Base-by-base conservation (phyloP, 2,329 filamentous ascomycete species). In the Orbilia quercus region DNA sequence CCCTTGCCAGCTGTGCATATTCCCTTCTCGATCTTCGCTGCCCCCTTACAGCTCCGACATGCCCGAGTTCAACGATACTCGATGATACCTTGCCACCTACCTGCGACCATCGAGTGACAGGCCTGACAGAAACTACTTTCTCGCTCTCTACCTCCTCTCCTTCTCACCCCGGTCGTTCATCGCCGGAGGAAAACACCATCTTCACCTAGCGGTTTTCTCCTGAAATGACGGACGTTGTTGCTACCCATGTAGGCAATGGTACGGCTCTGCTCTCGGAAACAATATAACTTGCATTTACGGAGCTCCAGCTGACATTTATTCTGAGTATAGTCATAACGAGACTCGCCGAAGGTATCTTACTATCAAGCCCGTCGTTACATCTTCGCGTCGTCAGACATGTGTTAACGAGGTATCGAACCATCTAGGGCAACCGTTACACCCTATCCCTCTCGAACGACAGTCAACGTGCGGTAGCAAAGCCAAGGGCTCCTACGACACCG, bases 401-500 rank as follows among this genome's bases (percentile, higher is more conserved):
- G 53, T 50, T 73, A 54, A 73, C 47, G 25, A 7, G 7, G 12
- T 25, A 31, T 42, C 16, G 40, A 28, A 40, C n/a, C 20, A 34
- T 38, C 18, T 47, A 73, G 60, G 60, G 60, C 45, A 62, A 42
- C 42, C 55, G 48, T 47, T 47, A 50, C 60, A 60, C 23, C 25
- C 54, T 14, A 48, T 73, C 25, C 34, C 62, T 31, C 53, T 73
- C 18, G 69, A 55, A 66, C 60, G 69, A 28, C 69, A 73, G 47
- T 60, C 69, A 25, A 73, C 54, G 34, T 77, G 76, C 22, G 76
- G 76, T 22, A 75, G 75, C 31, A 76, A 77, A 47, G 64, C 74
- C 1, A 64, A 76, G 22, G 84, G 82, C 18, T 77, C 79, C 70
- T 88, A 88, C 78, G 86, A 87, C 78, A 84, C 84, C 20, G 80